A percentile compares a stretch with the other conserved stretches of the same genome.
phyloP scores from a whole-genome alignment of 768 basidiomycete species.

The Russula ochroleuca region DNA sequence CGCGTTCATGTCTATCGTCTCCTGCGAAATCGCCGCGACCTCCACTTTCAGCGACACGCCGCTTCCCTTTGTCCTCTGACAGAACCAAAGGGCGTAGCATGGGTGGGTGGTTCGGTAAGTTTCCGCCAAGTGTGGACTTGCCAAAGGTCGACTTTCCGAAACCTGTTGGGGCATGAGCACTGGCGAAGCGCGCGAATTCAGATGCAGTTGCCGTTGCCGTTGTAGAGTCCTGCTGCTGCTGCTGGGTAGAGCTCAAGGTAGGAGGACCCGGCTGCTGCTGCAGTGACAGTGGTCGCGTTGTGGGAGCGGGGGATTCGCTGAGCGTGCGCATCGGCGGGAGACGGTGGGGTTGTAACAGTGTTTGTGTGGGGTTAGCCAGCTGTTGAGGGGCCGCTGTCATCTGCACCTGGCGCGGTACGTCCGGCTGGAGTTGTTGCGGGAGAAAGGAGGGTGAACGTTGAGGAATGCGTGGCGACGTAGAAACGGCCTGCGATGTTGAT shows the following conservation, averaged over 20 bases:
- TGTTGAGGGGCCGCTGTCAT: not conserved
- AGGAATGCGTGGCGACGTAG: not conserved
- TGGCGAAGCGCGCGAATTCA: conserved; percentile 16
- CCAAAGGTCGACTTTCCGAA: conserved; percentile 1
- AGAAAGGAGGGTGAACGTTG: not conserved
- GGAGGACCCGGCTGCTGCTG: not conserved
- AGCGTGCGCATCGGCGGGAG: conserved; percentile 24
- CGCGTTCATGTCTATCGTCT: not conserved
- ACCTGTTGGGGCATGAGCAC: not conserved
- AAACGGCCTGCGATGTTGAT: not conserved
- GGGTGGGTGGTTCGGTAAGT: not conserved
- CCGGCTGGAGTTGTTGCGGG: not conserved
- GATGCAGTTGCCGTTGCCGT: not conserved
- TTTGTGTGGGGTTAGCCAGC: not conserved
- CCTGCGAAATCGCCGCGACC: not conserved
- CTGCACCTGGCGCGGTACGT: not conserved
- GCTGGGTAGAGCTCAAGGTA: not conserved
- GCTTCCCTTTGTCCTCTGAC: conserved; percentile 1
- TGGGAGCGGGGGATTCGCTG: conserved; percentile 7
- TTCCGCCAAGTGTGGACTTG: not conserved
- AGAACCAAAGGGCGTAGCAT: not conserved
- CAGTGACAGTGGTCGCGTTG: not conserved
- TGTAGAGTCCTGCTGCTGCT: not conserved
- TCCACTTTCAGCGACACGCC: not conserved
- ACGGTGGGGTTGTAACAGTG: not conserved